Base-by-base conservation (phyloP, 116 monocot genomes). In the Posidonia oceanica region DNA sequence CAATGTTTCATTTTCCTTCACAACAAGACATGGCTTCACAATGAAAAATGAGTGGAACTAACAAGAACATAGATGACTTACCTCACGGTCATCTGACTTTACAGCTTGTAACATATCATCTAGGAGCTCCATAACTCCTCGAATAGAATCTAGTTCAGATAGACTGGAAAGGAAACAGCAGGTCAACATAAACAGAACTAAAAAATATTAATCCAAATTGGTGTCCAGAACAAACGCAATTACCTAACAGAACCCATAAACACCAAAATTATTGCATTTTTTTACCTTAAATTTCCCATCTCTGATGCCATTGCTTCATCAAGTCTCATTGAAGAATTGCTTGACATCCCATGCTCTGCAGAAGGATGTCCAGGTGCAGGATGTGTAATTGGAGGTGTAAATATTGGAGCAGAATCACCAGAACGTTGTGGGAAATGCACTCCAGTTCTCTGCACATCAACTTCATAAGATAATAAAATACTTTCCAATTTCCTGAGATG, bases 281-380 rank as follows among this genome's bases (percentile, higher is more conserved):
- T 68, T 78, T 44, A 86, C 97, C 97, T 92, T 68, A 97, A 75
- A 72, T 85, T 80, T 73, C 78, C 75, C 59, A 75, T 79, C 36
- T 92, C 92, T 18, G 91, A 86, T 76, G 96, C 76, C 85, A 97
- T 89, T 76, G 85, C 87, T 77, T 97, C 97, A 68, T 92, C 89
- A 72, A 87, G 89, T 67, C 82, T 80, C 39, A 84, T 20, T 69
- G 87, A 75, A 76, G 85, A 72, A 79, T 74, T 82, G 67, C 64
- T 83, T 23, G 92, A 78, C 85, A 85, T 85, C 61, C 89, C 85
- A 83, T 82, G 85, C 44, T 72, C 80, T 71, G 76, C 23, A 74
- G 83, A 83, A 74, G 81, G 84, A 75, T 74, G 73, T 61, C 60
- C 67, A 36, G 71, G 75, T 39, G 75, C 58, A 56, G 80, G 69